Base-by-base conservation (phyloP, 805 yeast species). In the Candida morakotiae region DNA sequence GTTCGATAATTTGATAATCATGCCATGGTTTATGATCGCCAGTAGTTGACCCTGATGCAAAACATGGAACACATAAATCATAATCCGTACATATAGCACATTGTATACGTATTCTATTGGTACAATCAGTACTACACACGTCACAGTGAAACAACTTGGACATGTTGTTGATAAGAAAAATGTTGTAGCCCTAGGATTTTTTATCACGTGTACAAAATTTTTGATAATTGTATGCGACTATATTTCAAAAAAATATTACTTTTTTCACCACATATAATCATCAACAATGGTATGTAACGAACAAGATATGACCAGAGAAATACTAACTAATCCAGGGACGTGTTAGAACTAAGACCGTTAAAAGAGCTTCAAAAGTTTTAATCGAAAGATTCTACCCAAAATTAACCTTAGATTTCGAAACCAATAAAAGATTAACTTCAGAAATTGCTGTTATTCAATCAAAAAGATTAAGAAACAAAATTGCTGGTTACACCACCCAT, bases 401-500 rank as follows among this genome's bases (percentile, higher is more conserved):
- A 81, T 87, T 93, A 75, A 91, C 98, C 62, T 77, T 87, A 78
- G 99, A 93, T 77, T 93, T 93, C 73, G 97, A 93, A 82, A 87
- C 94, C 85, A 93, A 93, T 96, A 93, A 93, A 84, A 91, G 98
- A 81, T 83, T 94, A 71, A 84, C 96, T 63, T 84, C 87, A 64
- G 96, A 94, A 76, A 89, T 93, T 63, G 98, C 99, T 58, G 89
- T 86, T 73, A 94, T 93, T 69, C 97, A 91, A 75, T 87, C 98
- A 66, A 93, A 93, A 85, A 87, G 99, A 79, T 85, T 93, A 75
- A 93, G 99, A 82, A 93, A 93, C 93, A 93, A 93, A 87, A 94
- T 93, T 66, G 98, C 99, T 71, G 99, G 99, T 73, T 93, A 91
- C 96, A 93, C 98, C 75, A 93, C 98, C 67, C 99, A 93, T 77